Base-by-base conservation (phyloP, 257 asterid genomes). In the Marsdenia floribunda region DNA sequence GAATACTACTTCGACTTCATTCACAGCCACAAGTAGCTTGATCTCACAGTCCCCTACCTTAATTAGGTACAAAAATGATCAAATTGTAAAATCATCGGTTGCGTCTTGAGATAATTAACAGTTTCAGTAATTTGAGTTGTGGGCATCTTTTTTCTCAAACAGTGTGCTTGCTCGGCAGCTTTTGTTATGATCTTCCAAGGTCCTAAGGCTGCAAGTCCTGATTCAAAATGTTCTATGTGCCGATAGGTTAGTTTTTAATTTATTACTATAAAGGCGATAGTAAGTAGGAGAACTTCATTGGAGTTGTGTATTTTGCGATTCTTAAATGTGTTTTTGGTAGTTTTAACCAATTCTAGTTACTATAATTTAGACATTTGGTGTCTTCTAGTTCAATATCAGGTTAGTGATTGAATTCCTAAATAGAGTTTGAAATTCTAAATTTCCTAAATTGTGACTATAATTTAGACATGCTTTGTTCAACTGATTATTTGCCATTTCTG, bases 111-210 rank as follows among this genome's bases (percentile, higher is more conserved):
- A 44, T 44, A 24, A 59, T 24, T 19, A 11, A 59, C 19, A 59
- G 2, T 59, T 24, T 33, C 47, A 33, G 69, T 26, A 2, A 57
- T 22, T 85, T 92, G 88, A 75, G 92, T 22, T 92, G 96, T 81
- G 97, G 93, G 75, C 96, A 92, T 80, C 86, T 90, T 52, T 92
- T 87, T 82, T 92, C 96, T n/a, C 86, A 92, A 87, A 85, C 82
- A 83, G 1, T 92, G 96, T 76, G 87, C 82, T 72, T 92, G 97
- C 85, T 82, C 91, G 1, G 96, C 97, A 64, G 96, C 97, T 79
- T 87, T 89, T 24, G 96, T 92, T 46, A 86, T 90, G 96, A 84
- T 87, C 2, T 87, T 84, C 71, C 85, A 90, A 75, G 96, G 96
- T 67, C 87, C 83, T 3, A 88, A 86, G 85, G 83, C 88, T 54